Percentiles rank a stretch among this genome's conserved stretches.
Conservation (phyloP, 768 basidiomycete species). For the Tylopilus plumbeoviolaceoides region DNA sequence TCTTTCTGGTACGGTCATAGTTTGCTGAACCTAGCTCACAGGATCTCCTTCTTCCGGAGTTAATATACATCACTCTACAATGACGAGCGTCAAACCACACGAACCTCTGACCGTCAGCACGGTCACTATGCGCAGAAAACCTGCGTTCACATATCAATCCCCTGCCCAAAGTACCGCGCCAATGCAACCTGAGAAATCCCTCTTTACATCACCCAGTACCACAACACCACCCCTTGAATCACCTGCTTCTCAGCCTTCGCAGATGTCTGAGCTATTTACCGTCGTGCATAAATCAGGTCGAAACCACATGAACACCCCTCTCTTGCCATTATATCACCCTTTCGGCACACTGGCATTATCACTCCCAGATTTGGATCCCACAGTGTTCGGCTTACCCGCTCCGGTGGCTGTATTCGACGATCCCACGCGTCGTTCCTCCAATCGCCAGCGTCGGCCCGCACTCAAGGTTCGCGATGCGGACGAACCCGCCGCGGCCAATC, state of each 20-base stretch:
- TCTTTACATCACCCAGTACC: constrained; percentile 16
- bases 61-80: constrained; percentile 12
- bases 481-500: constrained; percentile 19
- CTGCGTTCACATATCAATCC: constrained; percentile 54
- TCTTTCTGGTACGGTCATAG: neutral
- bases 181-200: constrained; percentile 19
- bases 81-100: constrained; percentile 23
- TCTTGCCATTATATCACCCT: constrained; percentile 67
- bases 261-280: constrained; percentile 13
- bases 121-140: constrained; percentile 49
- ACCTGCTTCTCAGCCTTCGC: constrained; percentile 11
- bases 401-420: constrained; percentile 44
- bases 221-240: constrained; percentile 8
- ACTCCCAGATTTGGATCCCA: constrained; percentile 59
- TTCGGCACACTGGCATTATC: constrained; percentile 59
- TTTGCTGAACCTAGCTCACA: constrained; percentile 5
- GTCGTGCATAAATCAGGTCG: constrained; percentile 13
- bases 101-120: constrained; percentile 7
- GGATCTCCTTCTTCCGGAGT: constrained; percentile 9
- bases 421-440: constrained; percentile 38
- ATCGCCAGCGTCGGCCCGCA: constrained; percentile 44
- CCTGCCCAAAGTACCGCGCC: constrained; percentile 38
- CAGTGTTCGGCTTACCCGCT: constrained; percentile 51
- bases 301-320: constrained; percentile 34
- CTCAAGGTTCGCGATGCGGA: constrained; percentile 50